Evolutionary conservation across 306 rosid genomes (phyloP), one percentile per base, ranked within the genome.

Genomic region (Prosopis cineraria): DNA sequence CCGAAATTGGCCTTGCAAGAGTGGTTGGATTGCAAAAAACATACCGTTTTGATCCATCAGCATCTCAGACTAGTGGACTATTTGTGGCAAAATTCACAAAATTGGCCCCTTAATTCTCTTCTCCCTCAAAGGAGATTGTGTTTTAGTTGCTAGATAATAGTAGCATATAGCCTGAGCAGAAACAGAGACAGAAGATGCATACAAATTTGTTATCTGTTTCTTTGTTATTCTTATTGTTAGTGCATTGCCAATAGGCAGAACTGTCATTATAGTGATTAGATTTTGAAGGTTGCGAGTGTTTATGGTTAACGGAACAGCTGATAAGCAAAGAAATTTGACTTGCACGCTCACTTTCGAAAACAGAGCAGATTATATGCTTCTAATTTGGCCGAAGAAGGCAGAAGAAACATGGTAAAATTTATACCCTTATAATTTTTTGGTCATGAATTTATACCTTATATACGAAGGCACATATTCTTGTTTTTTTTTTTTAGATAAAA

Each of bases 21-120:
- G 79, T 4, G 98, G 99, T 12, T 24, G 81, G 45, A 43, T 87
- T 87, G 56, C 85, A 75, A 30, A 88, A 86, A 43, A 91, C 99
- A 50, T 52, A 85, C 77, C 89, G 96, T 17, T 95, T 95, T 79
- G 97, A 93, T 73, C 91, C 99, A 0, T 44, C 64, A 69, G 84
- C 91, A 19, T 95, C 97, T 59, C 90, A 84, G 65, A 93, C 99
- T 10, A 91, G 99, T 74, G 97, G 96, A 41, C 93, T 95, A 62
- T 95, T 93, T 67, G 88, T 93, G 13, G 97, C 94, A 0, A 90
- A 87, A 83, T 84, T 93, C 83, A 79, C 84, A 58, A 91, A 91
- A 82, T 52, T 84, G 13, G 77, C 39, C 78, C 60, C 47, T 70
- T 88, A 53, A 84, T 80, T 36, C 72, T 72, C 45, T 36, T 7